Conservation (phyloP, 768 basidiomycete species). For the Phanerochaete carnosa region DNA sequence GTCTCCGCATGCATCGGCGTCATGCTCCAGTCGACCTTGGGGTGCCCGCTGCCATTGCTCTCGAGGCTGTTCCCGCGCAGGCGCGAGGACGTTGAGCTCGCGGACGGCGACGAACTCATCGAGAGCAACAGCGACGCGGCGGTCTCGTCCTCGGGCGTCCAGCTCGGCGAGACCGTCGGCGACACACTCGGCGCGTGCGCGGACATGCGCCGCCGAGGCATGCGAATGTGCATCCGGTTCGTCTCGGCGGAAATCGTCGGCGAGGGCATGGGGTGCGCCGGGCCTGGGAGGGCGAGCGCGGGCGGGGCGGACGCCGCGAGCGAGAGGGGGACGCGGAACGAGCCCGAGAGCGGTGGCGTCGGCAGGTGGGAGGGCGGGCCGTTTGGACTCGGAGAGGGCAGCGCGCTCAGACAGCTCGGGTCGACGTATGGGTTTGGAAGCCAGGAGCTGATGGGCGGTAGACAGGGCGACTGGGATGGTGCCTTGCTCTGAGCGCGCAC, state of each 20-base stretch:
- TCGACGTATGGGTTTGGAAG: slow-evolving; percentile 37
- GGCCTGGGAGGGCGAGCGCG: slow-evolving; percentile 41
- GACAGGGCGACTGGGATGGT: slow-evolving; percentile 32
- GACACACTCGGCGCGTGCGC: slow-evolving; percentile 2
- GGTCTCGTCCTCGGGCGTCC: slow-evolving; percentile 65
- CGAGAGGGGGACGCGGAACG: slow-evolving; percentile 20
- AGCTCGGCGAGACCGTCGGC: slow-evolving; percentile 24
- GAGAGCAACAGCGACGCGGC: slow-evolving; percentile 67
- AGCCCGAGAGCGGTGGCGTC: slow-evolving; percentile 33
- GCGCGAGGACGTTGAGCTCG: slow-evolving; percentile 3
- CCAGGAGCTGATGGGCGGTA: slow-evolving; percentile 72
- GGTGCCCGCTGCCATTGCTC: neutral
- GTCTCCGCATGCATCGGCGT: slow-evolving; percentile 19
- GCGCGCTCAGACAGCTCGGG: slow-evolving; percentile 20
- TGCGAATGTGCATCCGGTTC: slow-evolving; percentile 9
- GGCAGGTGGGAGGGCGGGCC: slow-evolving; percentile 28
- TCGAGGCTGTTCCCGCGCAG: slow-evolving; percentile 8
- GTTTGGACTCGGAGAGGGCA: slow-evolving; percentile 5
- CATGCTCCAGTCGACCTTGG: slow-evolving; percentile 2
- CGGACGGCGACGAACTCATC: slow-evolving; percentile 48
- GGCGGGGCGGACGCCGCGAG: slow-evolving; percentile 46
- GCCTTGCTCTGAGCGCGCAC: neutral
- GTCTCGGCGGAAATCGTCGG: slow-evolving; percentile 33
- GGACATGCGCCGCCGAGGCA: slow-evolving; percentile 14
- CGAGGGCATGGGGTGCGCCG: slow-evolving; percentile 46